phyloP scores from a whole-genome alignment of 2,329 filamentous ascomycete species.

The Fusarium circinatum region DNA sequence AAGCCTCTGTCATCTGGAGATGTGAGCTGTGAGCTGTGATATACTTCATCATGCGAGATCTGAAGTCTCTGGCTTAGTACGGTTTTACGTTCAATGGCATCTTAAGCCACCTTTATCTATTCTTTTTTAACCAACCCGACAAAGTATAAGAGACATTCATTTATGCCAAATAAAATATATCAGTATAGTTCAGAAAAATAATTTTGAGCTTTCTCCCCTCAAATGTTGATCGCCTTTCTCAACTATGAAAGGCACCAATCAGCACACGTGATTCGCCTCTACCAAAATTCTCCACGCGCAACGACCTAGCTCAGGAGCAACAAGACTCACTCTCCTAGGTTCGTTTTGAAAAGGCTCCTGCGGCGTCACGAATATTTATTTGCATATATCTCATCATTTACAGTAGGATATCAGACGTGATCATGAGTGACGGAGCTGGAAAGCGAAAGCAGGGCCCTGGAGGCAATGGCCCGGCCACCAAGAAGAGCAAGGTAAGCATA shows the following conservation, averaged over 20 bases:
- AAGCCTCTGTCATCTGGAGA: neutral
- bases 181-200: neutral
- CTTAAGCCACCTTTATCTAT: neutral
- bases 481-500: slow-evolving; percentile 55
- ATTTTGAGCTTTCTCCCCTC: neutral
- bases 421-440: slow-evolving; percentile 47
- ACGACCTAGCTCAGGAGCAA: slow-evolving; percentile 12
- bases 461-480: slow-evolving; percentile 44
- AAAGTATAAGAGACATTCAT: neutral
- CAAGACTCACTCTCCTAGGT: neutral
- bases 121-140: neutral
- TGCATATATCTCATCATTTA: neutral
- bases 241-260: neutral
- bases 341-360: neutral
- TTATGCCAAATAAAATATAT: neutral
- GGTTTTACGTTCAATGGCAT: neutral
- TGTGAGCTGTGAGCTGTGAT: neutral
- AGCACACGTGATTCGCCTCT: slow-evolving; percentile 31
- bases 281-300: slow-evolving; percentile 36
- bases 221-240: neutral
- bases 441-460: slow-evolving; percentile 51
- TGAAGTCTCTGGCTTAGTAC: neutral
- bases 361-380: neutral
- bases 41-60: neutral
- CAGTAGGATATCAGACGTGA: neutral